These are phyloP conservation scores for Hypoxylon sp. DNA, from an alignment of 2,329 filamentous ascomycete species.

Conservation along the genomic window DNA sequence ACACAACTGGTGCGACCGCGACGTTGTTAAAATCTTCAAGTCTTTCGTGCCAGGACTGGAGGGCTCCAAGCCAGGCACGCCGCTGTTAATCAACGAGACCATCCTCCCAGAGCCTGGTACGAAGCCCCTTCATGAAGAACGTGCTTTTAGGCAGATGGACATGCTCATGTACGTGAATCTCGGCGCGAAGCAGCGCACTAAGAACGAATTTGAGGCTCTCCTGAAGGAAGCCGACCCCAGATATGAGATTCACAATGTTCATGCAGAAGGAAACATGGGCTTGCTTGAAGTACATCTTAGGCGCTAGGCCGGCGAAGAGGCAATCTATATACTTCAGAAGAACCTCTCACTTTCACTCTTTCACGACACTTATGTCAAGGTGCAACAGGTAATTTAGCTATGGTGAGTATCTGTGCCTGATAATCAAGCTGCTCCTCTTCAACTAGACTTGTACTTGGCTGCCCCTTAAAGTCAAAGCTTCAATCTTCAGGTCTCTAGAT, in stretches of 20 bases:
- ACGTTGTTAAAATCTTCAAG: constrained; percentile 48
- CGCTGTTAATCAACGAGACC: constrained; percentile 49
- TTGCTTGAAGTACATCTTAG: constrained; percentile 17
- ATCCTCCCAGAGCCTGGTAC: constrained; percentile 39
- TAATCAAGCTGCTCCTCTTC: neutral
- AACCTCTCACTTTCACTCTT: neutral
- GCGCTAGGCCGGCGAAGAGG: neutral
- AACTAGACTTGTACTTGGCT: neutral
- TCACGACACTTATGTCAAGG: too few species aligned
- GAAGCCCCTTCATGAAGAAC: constrained; percentile 30
- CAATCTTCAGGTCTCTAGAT: neutral
- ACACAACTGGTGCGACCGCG: constrained; percentile 49
- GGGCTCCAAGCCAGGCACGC: constrained; percentile 36
- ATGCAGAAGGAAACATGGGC: constrained; percentile 8
- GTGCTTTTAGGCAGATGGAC: constrained; percentile 46
- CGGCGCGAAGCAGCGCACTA: constrained; percentile 50
- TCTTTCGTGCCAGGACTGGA: constrained; percentile 49
- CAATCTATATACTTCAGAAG: neutral
- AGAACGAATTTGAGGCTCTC: constrained; percentile 41
- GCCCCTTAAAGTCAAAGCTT: neutral
- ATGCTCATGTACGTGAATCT: constrained; percentile 49
- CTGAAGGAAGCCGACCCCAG: constrained; percentile 39
- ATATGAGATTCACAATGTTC: constrained; percentile 32
- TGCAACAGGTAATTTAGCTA: neutral
- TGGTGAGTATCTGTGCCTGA: neutral